Evolutionary conservation across 805 yeast species (phyloP).

Genomic region (Cyberlindnera xylosilytica): DNA sequence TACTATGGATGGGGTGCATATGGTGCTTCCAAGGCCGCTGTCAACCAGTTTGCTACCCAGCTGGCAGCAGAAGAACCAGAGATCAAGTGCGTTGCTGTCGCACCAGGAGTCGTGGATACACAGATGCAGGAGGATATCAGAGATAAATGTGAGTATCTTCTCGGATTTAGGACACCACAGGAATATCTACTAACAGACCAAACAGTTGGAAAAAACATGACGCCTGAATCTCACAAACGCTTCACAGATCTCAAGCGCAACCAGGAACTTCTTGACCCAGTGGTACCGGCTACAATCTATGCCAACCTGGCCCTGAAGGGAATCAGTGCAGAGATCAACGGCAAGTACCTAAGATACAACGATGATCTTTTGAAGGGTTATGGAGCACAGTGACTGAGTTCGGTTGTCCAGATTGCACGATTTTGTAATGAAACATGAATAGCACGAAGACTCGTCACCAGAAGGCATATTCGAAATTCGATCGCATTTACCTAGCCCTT

Average conservation of each 20-base stretch:
- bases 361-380: constrained; percentile 37
- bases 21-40: constrained; percentile 88
- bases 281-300: constrained; percentile 67
- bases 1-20: constrained; percentile 86
- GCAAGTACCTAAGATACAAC: constrained; percentile 62
- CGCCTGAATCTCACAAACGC: constrained; percentile 49
- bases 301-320: constrained; percentile 65
- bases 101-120: constrained; percentile 95
- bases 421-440: too few relatives aligned
- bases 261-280: constrained; percentile 60
- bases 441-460: too few relatives aligned
- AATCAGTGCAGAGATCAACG: constrained; percentile 55
- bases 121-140: constrained; percentile 83
- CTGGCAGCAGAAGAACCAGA: constrained; percentile 65
- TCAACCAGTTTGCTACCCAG: constrained; percentile 70
- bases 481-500: too few relatives aligned
- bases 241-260: constrained; percentile 62
- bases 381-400: constrained; percentile 6
- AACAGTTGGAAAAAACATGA: constrained; percentile 53
- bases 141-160: constrained; percentile 35
- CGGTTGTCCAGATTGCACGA: too few relatives aligned
- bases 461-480: too few relatives aligned
- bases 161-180: neutral
- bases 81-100: constrained; percentile 65
- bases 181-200: constrained; percentile 1